Evolutionary conservation across 805 yeast species (phyloP).

Genomic region (Monosporozyma aerobia): DNA sequence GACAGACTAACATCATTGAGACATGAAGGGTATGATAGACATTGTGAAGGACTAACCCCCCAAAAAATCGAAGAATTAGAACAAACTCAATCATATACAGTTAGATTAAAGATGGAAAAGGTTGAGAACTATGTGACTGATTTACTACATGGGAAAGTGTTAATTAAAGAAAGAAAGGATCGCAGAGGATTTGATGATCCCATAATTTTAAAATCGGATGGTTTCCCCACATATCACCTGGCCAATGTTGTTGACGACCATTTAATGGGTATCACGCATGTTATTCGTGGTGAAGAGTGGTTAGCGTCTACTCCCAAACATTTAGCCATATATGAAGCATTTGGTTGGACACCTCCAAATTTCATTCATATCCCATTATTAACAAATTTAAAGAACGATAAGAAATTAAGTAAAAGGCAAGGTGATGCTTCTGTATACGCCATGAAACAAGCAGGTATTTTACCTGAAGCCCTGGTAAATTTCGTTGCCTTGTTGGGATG

Average conservation of each 20-base stretch:
- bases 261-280: conserved; percentile 86
- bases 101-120: conserved; percentile 73
- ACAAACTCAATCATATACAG: conserved; percentile 33
- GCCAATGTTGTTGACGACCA: conserved; percentile 96
- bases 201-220: conserved; percentile 84
- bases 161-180: conserved; percentile 64
- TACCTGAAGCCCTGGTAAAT: conserved; percentile 83
- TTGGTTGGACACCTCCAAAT: conserved; percentile 75
- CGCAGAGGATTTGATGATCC: conserved; percentile 62
- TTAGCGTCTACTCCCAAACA: conserved; percentile 93
- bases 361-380: conserved; percentile 86
- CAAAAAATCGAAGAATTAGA: conserved; percentile 35
- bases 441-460: conserved; percentile 49
- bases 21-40: conserved; percentile 83
- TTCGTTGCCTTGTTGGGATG: conserved; percentile 90
- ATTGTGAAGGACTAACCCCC: conserved; percentile 44
- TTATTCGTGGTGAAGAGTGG: conserved; percentile 97
- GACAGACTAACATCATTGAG: conserved; percentile 62
- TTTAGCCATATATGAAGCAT: conserved; percentile 72
- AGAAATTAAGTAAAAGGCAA: conserved; percentile 76
- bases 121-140: conserved; percentile 61
- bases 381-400: conserved; percentile 55
- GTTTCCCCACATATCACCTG: conserved; percentile 90
- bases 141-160: conserved; percentile 64
- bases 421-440: conserved; percentile 69